Evolutionary conservation across 2,329 filamentous ascomycete genomes (phyloP), one percentile per base, ranked within the genome.

Genomic region (Lasiodiplodia hormozganensis): DNA sequence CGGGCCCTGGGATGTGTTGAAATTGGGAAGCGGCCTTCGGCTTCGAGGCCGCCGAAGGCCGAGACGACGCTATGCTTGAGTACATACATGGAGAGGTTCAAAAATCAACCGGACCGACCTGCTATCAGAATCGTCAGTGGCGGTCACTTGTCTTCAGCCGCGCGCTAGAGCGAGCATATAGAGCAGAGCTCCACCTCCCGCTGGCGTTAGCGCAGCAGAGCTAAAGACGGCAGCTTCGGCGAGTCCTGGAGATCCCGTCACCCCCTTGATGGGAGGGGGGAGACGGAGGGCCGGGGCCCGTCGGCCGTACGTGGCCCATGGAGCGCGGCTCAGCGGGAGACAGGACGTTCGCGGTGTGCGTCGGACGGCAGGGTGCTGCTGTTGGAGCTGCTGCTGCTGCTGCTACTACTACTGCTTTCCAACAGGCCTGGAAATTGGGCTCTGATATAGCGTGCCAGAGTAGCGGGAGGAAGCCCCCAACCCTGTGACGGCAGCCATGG

Each of bases 401-500:
- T 6, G 18, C 18, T n/a, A 18, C 40, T 47, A 18, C 40, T n/a
- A 1, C 40, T 47, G 12, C 43, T 47, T 47, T 51, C 58, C 58
- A 43, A 34, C 31, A 38, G 31, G 47, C 51, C 36, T 54, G 62
- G 62, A 65, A 56, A 65, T 65, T 65, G 62, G 62, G 62, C 62
- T 65, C 36, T 54, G 62, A 64, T 56, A 56, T 65, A 65, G 62
- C 62, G 62, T 65, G 62, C 62, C 62, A 65, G 62, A 34, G 51
- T 52, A 43, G 62, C 62, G 62, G 62, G 62, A 56, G 58, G 62
- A 54, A 43, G 62, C 62, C 34, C 62, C 58, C 58, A 62, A 65
- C 62, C 62, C 62, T 65, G 62, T 51, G 62, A 54, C 62, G 62
- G 51, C 49, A 65, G 62, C 62, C 62, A 65, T 56, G 62, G 62